Conservation (phyloP, 2,329 filamentous ascomycete genomes). For the Sphaerulina musiva region DNA sequence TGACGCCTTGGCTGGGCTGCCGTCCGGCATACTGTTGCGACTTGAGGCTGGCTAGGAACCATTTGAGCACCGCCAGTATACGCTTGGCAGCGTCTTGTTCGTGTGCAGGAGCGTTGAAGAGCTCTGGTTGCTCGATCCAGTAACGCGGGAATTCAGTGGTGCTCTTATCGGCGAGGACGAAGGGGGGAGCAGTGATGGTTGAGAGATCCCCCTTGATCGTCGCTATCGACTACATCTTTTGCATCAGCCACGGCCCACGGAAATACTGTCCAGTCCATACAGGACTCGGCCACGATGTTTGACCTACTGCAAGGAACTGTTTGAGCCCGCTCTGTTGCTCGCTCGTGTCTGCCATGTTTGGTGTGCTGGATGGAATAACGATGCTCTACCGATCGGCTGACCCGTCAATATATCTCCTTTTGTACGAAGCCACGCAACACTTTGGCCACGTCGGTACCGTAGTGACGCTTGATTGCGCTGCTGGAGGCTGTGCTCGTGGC, state of each 20-base stretch:
- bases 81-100: constrained; percentile 38
- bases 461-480: background rate
- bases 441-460: too few species aligned
- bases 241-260: too few species aligned
- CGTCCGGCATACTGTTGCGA: constrained; percentile 45
- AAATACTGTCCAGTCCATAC: too few species aligned
- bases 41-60: constrained; percentile 44
- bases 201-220: constrained; percentile 43
- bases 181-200: constrained; percentile 44
- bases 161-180: constrained; percentile 41
- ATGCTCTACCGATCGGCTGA: too few species aligned
- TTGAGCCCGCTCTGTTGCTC: constrained; percentile 24
- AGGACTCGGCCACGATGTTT: background rate
- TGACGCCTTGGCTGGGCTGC: constrained; percentile 39
- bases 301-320: constrained; percentile 28
- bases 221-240: constrained; percentile 35
- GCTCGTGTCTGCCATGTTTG: constrained; percentile 20
- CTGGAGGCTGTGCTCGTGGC: background rate
- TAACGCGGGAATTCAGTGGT: constrained; percentile 44
- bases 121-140: constrained; percentile 41
- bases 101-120: constrained; percentile 43
- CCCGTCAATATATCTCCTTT: too few species aligned
- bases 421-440: too few species aligned
- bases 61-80: constrained; percentile 44
- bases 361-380: background rate